Base-by-base conservation (phyloP, 2,329 filamentous ascomycete genomes). In the Purpureocillium takamizusanense region DNA sequence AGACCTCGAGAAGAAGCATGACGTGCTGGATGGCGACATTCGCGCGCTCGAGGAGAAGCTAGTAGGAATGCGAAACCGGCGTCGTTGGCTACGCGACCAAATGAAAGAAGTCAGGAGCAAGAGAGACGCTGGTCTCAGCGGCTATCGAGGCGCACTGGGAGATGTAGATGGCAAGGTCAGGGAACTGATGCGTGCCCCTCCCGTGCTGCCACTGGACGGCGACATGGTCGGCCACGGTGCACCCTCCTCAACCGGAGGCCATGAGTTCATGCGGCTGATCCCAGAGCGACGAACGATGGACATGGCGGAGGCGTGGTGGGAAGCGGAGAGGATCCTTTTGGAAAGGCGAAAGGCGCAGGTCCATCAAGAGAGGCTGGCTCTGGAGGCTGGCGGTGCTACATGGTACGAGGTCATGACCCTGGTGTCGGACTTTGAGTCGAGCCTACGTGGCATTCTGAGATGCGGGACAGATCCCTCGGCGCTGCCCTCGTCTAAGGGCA, bases 261-360 rank as follows among this genome's bases (percentile, higher is more conserved):
- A 59, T 4, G 73, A 76, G 28, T 85, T 85, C 38, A 53, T 81
- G 28, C 64, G 67, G 2, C 62, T 87, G 7, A 73, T 77, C 1
- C 70, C 77, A 0, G 76, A 81, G 47, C 70, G 81, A 14, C 68
- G 83, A 34, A 88, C 83, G 0, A 54, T 81, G 2, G 75, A 76
- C 12, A 81, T 88, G 78, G 83, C 83, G 0, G 75, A 69, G 42
- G 71, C 79, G 12, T 84, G 83, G 70, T 88, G 81, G 78, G 69
- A 75, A 38, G 70, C 72, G 6, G 82, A 88, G 47, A 64, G 80
- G 2, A 60, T 60, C 1, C 60, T 74, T 0, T 61, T 84, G 3
- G 63, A 78, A 36, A 61, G 64, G 33, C 72, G 73, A 41, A 76
- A 74, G 44, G 51, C 60, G 8, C 67, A 72, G 18, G 74, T 82